Conservation (phyloP, 768 basidiomycete species). For the Nevesoporus exiguus region DNA sequence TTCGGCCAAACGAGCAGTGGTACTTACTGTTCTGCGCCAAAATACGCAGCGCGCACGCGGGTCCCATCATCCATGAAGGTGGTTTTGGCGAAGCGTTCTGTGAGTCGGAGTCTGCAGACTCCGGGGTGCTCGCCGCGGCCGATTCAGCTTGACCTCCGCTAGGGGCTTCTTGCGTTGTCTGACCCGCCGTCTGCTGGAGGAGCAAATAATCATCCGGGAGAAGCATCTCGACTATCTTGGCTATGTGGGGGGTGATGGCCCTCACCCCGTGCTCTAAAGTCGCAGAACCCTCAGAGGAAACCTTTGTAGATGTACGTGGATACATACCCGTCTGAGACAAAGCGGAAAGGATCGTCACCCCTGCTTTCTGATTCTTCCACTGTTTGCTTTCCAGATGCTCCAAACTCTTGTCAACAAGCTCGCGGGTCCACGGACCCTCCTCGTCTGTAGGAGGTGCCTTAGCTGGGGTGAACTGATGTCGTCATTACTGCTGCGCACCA, state of each 20-base stretch:
- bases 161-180: not conserved
- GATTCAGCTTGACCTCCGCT: not conserved
- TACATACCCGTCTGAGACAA: conserved; percentile 20
- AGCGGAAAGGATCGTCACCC: conserved; percentile 22
- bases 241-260: not conserved
- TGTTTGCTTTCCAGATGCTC: not conserved
- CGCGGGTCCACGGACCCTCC: conserved; percentile 7
- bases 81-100: not conserved
- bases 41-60: conserved; percentile 22
- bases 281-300: not conserved
- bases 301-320: not conserved
- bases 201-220: not conserved
- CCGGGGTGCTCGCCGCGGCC: no score
- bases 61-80: conserved; percentile 24
- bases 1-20: not conserved
- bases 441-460: conserved; percentile 3
- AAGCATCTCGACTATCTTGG: not conserved
- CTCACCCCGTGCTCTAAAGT: not conserved
- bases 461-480: not conserved
- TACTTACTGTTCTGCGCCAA: conserved; percentile 16
- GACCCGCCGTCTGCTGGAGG: no score
- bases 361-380: conserved; percentile 24
- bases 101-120: not conserved
- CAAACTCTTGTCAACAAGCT: conserved; percentile 15
- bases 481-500: conserved; percentile 6